A percentile compares a stretch with the other conserved stretches of the same genome.
Conservation (phyloP, 116 monocot species). For the Cymodocea nodosa region DNA sequence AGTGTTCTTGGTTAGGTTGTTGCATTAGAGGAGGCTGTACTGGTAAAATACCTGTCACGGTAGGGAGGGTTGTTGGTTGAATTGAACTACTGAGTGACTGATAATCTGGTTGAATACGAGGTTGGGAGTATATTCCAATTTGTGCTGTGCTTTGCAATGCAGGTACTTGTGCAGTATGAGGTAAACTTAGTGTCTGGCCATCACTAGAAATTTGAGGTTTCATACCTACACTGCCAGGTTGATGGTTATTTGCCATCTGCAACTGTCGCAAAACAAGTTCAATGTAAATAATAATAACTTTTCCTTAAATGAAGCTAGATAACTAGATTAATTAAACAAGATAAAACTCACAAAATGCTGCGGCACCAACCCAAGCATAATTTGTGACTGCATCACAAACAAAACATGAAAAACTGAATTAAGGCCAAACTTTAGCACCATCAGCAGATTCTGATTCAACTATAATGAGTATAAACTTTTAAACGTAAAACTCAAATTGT, state of each 20-base stretch:
- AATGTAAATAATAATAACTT: background rate
- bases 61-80: slow-evolving; percentile 14
- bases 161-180: slow-evolving; percentile 22
- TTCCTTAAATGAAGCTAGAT: background rate
- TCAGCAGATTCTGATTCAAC: background rate
- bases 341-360: slow-evolving; percentile 58
- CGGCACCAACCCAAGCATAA: slow-evolving; percentile 82
- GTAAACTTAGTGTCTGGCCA: slow-evolving; percentile 7
- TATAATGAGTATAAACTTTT: background rate
- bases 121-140: slow-evolving; percentile 15
- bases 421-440: background rate
- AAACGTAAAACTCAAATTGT: background rate
- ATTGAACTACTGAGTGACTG: slow-evolving; percentile 4
- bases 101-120: slow-evolving; percentile 22
- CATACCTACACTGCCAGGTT: slow-evolving; percentile 12
- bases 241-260: slow-evolving; percentile 46
- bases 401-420: background rate
- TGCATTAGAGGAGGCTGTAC: slow-evolving; percentile 29
- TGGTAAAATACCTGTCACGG: slow-evolving; percentile 22
- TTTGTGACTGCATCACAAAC: slow-evolving; percentile 53
- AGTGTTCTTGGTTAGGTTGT: slow-evolving; percentile 30
- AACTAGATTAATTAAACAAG: background rate
- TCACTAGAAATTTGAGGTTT: slow-evolving; percentile 8
- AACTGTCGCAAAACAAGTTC: slow-evolving; percentile 31
- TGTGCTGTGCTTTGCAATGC: slow-evolving; percentile 21